These are phyloP conservation scores for Fusarium tanahbumbuense DNA, from an alignment of 2,329 filamentous ascomycete genomes.

Conservation along the genomic window DNA sequence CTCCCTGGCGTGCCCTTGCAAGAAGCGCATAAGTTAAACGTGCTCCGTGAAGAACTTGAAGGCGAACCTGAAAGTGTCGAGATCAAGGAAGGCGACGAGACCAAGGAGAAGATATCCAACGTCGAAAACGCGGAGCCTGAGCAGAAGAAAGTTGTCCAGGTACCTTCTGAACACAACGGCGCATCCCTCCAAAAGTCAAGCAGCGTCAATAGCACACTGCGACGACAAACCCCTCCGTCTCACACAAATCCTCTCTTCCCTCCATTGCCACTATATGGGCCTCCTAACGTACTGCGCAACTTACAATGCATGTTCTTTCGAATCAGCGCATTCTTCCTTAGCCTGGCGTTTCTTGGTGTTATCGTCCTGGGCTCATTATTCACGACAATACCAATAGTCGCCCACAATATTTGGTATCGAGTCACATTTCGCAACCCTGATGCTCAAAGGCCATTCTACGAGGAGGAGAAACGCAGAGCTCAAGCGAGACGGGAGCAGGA, in stretches of 20 bases:
- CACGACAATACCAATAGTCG: constrained; percentile 69
- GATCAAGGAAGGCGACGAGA: constrained; percentile 42
- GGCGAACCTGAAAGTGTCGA: constrained; percentile 45
- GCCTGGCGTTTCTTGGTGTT: constrained; percentile 78
- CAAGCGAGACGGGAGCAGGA: constrained; percentile 68
- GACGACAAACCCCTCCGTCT: constrained; percentile 68
- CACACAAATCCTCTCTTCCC: constrained; percentile 86
- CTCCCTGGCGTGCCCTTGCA: constrained; percentile 75
- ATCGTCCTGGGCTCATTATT: constrained; percentile 81
- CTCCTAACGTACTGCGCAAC: constrained; percentile 73
- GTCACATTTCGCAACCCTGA: constrained; percentile 71
- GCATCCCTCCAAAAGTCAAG: constrained; percentile 57
- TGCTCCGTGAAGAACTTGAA: constrained; percentile 64
- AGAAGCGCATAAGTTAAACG: constrained; percentile 78
- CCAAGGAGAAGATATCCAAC: constrained; percentile 45
- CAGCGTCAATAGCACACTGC: constrained; percentile 58
- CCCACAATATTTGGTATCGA: constrained; percentile 62
- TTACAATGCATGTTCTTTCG: constrained; percentile 75
- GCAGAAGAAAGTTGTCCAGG: constrained; percentile 41
- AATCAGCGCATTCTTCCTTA: constrained; percentile 77
- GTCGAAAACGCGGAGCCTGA: constrained; percentile 49
- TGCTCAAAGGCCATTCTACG: constrained; percentile 72
- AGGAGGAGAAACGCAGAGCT: constrained; percentile 75
- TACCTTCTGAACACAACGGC: constrained; percentile 49
- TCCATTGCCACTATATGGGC: constrained; percentile 83